Evolutionary conservation across 1,284 basidiomycete genomes (phyloP).

Genomic region (Apiotrichum siamense): DNA sequence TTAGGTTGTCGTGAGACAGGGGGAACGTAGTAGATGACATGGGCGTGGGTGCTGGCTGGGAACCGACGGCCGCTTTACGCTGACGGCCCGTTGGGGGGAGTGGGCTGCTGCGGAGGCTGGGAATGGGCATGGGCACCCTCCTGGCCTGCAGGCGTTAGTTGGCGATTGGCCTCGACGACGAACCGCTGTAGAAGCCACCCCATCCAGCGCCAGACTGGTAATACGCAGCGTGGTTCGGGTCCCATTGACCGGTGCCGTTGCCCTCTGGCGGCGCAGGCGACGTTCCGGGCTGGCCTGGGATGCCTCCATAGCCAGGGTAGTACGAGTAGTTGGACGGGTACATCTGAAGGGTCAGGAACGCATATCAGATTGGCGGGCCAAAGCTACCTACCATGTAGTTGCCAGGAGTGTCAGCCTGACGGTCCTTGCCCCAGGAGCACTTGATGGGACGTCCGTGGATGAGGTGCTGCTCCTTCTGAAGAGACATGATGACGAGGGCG

Average conservation of each 20-base stretch:
- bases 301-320: conserved; percentile 37
- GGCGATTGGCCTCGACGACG: neutral
- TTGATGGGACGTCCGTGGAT: conserved; percentile 94
- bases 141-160: conserved; percentile 3
- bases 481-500: conserved; percentile 89
- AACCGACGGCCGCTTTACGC: neutral
- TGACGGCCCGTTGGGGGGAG: conserved; percentile 4
- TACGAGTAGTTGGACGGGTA: conserved; percentile 39
- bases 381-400: conserved; percentile 13
- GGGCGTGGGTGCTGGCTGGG: neutral
- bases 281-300: conserved; percentile 40
- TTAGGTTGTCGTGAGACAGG: neutral
- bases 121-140: conserved; percentile 1
- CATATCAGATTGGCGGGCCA: too few relatives aligned
- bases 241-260: conserved; percentile 31
- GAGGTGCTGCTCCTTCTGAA: conserved; percentile 81
- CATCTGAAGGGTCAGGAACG: conserved; percentile 10
- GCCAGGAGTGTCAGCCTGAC: conserved; percentile 40
- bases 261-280: conserved; percentile 8
- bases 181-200: conserved; percentile 35
- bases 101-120: conserved; percentile 8
- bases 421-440: conserved; percentile 97
- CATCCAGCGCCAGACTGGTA: conserved; percentile 39
- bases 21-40: neutral
- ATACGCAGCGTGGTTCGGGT: conserved; percentile 29